phyloP scores from a whole-genome alignment of 495 filamentous ascomycete genomes.

The Neurospora sublineolata region DNA sequence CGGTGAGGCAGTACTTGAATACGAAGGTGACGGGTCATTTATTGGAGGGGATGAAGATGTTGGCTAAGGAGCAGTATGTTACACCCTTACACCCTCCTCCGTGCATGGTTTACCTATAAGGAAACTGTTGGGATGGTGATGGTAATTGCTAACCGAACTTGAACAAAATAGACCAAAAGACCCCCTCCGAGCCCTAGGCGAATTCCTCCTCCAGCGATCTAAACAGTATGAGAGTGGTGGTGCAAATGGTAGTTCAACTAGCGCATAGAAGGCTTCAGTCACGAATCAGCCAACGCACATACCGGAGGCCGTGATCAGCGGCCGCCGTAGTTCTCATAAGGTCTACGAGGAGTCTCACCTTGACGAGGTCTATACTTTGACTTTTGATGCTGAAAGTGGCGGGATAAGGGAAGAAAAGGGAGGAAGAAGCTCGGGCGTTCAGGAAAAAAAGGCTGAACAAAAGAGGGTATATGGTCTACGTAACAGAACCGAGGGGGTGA shows the following conservation, averaged over 20 bases:
- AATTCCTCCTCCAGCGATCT: conserved; percentile 74
- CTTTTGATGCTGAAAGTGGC: not conserved
- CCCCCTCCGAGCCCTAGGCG: conserved; percentile 73
- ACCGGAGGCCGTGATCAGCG: not conserved
- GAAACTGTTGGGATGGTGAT: not conserved
- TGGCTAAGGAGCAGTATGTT: conserved; percentile 74
- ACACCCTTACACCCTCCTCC: not conserved
- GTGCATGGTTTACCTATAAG: not conserved
- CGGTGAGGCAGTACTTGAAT: conserved; percentile 82
- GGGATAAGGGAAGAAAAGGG: not conserved
- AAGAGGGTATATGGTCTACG: not conserved
- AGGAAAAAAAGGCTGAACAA: not conserved
- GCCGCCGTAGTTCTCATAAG: not conserved
- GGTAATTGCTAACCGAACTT: not conserved
- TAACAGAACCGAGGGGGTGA: not conserved
- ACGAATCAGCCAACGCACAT: not conserved
- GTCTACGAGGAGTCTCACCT: not conserved
- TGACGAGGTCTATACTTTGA: not conserved
- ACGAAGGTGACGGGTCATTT: conserved; percentile 72
- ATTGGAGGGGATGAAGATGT: conserved; percentile 82
- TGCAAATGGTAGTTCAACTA: not conserved
- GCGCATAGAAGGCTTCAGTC: not conserved
- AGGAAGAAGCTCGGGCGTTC: not conserved
- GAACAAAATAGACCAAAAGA: conserved; percentile 52
- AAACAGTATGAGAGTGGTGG: conserved; percentile 51